These are phyloP conservation scores for Fusarium lateritium DNA, from an alignment of 2,329 filamentous ascomycete genomes.

Conservation along the genomic window DNA sequence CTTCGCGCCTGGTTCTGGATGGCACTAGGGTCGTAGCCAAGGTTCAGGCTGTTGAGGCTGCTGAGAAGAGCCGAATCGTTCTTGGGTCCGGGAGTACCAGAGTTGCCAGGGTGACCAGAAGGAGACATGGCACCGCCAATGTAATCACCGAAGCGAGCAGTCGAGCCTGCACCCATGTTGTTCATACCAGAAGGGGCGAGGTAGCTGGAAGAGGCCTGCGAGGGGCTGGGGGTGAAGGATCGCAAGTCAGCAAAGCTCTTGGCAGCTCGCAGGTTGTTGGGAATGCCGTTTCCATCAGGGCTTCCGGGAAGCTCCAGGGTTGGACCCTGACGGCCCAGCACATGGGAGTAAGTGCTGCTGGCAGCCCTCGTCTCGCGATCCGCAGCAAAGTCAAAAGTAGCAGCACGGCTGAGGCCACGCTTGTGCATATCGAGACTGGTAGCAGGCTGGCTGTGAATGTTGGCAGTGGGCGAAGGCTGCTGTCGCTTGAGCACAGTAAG, in stretches of 20 bases:
- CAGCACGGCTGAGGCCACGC: slow-evolving; percentile 89
- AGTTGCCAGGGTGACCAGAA: slow-evolving; percentile 53
- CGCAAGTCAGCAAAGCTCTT: slow-evolving; percentile 98
- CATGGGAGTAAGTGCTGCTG: slow-evolving; percentile 76
- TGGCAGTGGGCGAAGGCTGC: slow-evolving; percentile 65
- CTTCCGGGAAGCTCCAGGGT: slow-evolving; percentile 92
- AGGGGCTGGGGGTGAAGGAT: slow-evolving; percentile 95
- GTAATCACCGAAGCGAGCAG: slow-evolving; percentile 64
- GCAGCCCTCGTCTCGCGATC: slow-evolving; percentile 78
- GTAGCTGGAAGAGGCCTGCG: slow-evolving; percentile 87
- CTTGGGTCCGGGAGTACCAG: slow-evolving; percentile 58
- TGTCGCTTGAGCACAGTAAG: slow-evolving; percentile 87
- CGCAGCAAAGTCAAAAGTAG: slow-evolving; percentile 96
- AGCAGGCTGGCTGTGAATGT: slow-evolving; percentile 71
- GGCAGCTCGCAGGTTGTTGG: slow-evolving; percentile 88
- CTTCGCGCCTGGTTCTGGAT: slow-evolving; percentile 58
- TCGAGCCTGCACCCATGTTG: slow-evolving; percentile 62
- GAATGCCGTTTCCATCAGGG: slow-evolving; percentile 72
- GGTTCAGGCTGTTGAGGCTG: slow-evolving; percentile 65
- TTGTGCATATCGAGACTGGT: slow-evolving; percentile 83
- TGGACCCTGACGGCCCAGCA: slow-evolving; percentile 84
- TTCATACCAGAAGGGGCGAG: slow-evolving; percentile 65
- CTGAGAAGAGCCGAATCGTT: slow-evolving; percentile 61
- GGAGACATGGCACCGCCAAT: slow-evolving; percentile 56
- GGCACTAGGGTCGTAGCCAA: slow-evolving; percentile 66